These are phyloP conservation scores for Chamaenerion angustifolium DNA, from an alignment of 345 rosid genomes.

Conservation along the genomic window DNA sequence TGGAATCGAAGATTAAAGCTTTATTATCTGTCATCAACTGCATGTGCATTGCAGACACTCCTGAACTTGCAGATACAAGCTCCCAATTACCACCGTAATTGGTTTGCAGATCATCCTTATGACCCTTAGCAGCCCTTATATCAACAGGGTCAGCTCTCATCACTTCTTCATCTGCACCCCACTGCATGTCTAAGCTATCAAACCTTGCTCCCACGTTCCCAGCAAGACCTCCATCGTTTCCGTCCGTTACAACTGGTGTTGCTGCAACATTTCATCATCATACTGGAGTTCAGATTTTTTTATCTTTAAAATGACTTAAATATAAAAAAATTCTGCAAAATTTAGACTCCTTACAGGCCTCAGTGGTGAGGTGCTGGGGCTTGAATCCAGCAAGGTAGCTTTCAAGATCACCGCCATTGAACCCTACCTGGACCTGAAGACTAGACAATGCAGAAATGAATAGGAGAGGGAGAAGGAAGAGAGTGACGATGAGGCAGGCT, in stretches of 20 bases:
- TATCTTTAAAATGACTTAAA: neutral
- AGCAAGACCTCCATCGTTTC: slow-evolving; percentile 4
- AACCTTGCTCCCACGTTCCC: neutral
- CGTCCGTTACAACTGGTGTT: neutral
- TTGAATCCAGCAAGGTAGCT: neutral
- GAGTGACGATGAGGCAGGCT: neutral
- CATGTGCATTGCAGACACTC: slow-evolving; percentile 82
- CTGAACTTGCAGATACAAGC: slow-evolving; percentile 34
- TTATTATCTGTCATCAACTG: slow-evolving; percentile 51
- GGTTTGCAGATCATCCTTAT: neutral
- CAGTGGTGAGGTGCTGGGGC: neutral
- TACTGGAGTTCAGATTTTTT: neutral
- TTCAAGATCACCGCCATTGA: no score
- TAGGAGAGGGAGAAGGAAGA: slow-evolving; percentile 13
- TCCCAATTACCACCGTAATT: slow-evolving; percentile 49
- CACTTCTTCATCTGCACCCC: neutral
- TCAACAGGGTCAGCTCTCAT: neutral
- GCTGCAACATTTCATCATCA: neutral
- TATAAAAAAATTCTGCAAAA: neutral
- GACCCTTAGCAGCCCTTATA: neutral
- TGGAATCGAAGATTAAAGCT: slow-evolving; percentile 62
- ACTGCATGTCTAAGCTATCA: neutral
- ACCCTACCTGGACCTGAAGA: neutral
- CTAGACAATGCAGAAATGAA: slow-evolving; percentile 9
- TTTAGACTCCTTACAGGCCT: neutral